A percentile compares a stretch with the other conserved stretches of the same genome.
Evolutionary conservation across 2,329 filamentous ascomycete species (phyloP).

Genomic region (Pezizomycotina sp.): DNA sequence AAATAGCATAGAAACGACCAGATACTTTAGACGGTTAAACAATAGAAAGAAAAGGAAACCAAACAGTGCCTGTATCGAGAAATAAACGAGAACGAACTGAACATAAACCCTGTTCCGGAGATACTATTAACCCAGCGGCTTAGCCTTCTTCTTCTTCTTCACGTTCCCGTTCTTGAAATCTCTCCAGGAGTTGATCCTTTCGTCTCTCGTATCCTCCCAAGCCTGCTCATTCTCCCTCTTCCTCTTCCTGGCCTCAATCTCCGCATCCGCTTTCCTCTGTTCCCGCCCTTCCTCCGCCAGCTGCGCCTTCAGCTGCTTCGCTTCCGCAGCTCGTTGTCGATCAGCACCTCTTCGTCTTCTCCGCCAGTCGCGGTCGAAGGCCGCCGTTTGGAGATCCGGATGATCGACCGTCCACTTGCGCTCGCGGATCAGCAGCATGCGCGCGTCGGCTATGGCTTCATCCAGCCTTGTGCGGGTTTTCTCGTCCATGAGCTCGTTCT

Average conservation of each 20-base stretch:
- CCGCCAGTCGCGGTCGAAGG: slow-evolving; percentile 73
- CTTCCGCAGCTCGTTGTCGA: slow-evolving; percentile 88
- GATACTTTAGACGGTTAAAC: no score
- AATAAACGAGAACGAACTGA: no score
- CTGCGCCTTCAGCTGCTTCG: slow-evolving; percentile 79
- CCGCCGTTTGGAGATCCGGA: slow-evolving; percentile 65
- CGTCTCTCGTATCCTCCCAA: slow-evolving; percentile 85
- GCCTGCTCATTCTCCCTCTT: slow-evolving; percentile 86
- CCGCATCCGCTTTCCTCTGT: slow-evolving; percentile 70
- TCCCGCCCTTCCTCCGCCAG: slow-evolving; percentile 92
- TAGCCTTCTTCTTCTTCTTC: slow-evolving; percentile 41
- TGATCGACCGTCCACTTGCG: slow-evolving; percentile 84
- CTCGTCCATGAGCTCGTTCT: slow-evolving; percentile 81
- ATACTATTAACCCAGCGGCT: slow-evolving; percentile 34
- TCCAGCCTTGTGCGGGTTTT: slow-evolving; percentile 75
- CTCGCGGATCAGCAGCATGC: slow-evolving; percentile 85
- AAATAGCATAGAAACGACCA: no score
- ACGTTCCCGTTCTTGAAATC: slow-evolving; percentile 61
- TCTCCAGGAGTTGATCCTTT: slow-evolving; percentile 85
- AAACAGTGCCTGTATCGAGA: no score
- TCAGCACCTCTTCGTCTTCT: slow-evolving; percentile 65
- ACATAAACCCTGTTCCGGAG: no score
- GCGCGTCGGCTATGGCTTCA: slow-evolving; percentile 88
- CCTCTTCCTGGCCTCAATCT: slow-evolving; percentile 61
- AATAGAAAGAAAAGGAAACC: no score